Conservation (phyloP, 2,329 filamentous ascomycete species). For the Aspergillus pseudoterreus region DNA sequence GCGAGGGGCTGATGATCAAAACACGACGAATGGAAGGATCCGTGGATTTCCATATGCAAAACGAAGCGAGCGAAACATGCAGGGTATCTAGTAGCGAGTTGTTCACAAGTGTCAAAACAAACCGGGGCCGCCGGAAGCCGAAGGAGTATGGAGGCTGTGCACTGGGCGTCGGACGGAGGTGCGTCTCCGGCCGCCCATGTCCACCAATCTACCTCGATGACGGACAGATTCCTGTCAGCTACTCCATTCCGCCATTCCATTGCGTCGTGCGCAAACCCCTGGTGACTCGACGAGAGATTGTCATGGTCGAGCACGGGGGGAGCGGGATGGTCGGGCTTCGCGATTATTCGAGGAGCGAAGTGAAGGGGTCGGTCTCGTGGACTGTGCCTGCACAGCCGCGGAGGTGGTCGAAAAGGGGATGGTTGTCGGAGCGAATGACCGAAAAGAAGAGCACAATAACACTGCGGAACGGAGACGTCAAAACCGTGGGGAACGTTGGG, state of each 20-base stretch:
- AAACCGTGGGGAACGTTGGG: not conserved
- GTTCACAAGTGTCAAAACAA: not conserved
- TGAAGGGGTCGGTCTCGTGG: not conserved
- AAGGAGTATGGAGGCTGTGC: no score
- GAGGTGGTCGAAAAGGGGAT: not conserved
- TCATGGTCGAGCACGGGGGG: not conserved
- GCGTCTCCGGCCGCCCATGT: no score
- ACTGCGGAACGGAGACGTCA: constrained; percentile 4
- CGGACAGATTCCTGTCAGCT: no score
- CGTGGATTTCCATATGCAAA: constrained; percentile 4
- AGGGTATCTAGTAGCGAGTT: not conserved
- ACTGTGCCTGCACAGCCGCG: constrained; percentile 16
- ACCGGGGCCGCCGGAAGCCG: not conserved
- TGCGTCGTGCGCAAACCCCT: not conserved
- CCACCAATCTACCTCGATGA: no score
- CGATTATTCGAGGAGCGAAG: not conserved
- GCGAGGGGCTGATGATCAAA: not conserved
- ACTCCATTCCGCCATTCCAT: not conserved
- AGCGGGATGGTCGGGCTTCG: not conserved
- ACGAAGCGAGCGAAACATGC: not conserved
- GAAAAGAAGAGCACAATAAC: constrained; percentile 5
- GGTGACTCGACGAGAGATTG: not conserved
- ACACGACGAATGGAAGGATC: not conserved
- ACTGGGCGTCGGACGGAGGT: no score
- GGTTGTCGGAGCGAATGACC: constrained; percentile 7